phyloP scores from a whole-genome alignment of 331 rosid species.

The Quercus phellos region DNA sequence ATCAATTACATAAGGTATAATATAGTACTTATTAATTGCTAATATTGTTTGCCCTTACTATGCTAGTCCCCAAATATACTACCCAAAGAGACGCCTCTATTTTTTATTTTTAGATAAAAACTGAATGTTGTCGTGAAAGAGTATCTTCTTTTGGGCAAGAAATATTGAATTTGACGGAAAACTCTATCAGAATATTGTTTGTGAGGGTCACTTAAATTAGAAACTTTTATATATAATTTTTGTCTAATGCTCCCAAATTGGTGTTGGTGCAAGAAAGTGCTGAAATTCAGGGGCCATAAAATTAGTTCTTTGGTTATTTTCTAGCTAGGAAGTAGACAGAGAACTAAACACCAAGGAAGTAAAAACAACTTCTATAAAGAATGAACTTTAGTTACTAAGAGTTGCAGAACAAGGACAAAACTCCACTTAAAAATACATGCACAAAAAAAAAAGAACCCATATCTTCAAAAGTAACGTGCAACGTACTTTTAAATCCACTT shows the following conservation, averaged over 20 bases:
- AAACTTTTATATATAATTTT: constrained; percentile 14
- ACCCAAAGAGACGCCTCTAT: constrained; percentile 12
- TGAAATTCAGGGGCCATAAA: constrained; percentile 27
- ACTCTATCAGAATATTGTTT: constrained; percentile 35
- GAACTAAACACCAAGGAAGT: not conserved
- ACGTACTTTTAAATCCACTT: not conserved
- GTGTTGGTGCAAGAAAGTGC: constrained; percentile 31
- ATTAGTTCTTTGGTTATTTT: constrained; percentile 25
- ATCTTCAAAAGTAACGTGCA: not conserved
- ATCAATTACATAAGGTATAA: no score
- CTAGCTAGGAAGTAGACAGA: constrained; percentile 20
- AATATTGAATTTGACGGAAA: constrained; percentile 20
- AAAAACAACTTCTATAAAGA: not conserved
- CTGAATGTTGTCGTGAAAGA: constrained; percentile 40
- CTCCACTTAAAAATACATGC: not conserved
- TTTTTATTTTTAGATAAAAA: constrained; percentile 5
- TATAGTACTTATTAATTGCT: no score
- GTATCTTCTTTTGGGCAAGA: constrained; percentile 34
- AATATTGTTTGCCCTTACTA: no score
- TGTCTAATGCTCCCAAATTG: constrained; percentile 4
- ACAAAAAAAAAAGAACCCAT: not conserved
- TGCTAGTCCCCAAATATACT: constrained; percentile 6
- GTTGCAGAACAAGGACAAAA: not conserved
- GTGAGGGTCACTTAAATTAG: constrained; percentile 26
- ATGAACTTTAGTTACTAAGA: not conserved